Evolutionary conservation across 177 flowering plant genomes (phyloP), one percentile per base, ranked within the genome.

Genomic region (Vitis hybrid): DNA sequence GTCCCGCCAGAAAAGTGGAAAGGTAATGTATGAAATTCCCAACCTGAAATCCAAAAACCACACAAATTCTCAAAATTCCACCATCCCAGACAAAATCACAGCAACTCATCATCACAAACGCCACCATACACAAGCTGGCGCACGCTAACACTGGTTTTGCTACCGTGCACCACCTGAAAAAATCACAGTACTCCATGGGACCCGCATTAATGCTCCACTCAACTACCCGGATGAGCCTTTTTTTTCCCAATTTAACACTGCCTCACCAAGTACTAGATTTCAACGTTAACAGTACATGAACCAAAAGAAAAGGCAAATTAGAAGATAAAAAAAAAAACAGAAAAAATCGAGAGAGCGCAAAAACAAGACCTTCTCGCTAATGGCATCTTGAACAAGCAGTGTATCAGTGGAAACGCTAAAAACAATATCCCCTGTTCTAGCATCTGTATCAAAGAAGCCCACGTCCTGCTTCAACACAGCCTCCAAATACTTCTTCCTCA

Each of bases 11-110:
- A 76, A 96, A 96, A 0, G 98, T 96, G 15, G 99, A 93, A 3
- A 96, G 81, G 73, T 93, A 96, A 69, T 96, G 99, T 60, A 96
- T 93, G 77, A 96, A 96, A 61, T 96, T 96, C n/a, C 99, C 99
- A 72, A 96, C 98, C 99, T 96, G 55, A 69, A 77, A 48, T 19
- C 3, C 56, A 27, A 48, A 67, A 61, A 51, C 46, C 1, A 15
- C 52, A 63, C 35, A 55, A 1, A 4, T 7, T n/a, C 6, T 49
- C 9, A 30, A 66, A 49, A 35, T 32, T 64, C n/a, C 11, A 58
- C 8, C 64, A 58, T 60, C 35, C 35, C 18, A 60, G 13, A 9
- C 35, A 60, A 60, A 27, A 60, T 21, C 21, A 63, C 11, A 16
- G 27, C 14, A 35, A 40, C 11, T n/a, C 60, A 14, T 16, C 60